Evolutionary conservation across 2,329 filamentous ascomycete species (phyloP).

Genomic region (Elsinoe fawcettii): DNA sequence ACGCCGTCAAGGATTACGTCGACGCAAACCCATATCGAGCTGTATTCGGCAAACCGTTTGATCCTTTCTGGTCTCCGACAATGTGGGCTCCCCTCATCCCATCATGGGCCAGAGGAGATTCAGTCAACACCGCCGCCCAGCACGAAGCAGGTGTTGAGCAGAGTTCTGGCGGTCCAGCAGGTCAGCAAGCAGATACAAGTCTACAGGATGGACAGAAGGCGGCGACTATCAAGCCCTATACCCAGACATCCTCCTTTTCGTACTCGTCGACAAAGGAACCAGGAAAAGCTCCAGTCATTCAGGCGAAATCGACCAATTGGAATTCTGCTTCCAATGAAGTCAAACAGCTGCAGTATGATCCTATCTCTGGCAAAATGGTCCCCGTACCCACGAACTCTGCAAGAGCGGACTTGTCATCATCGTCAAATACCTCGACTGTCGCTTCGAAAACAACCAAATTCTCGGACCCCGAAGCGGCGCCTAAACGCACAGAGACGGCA

Average conservation of each 20-base stretch:
- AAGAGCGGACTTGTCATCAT: background rate
- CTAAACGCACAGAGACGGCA: background rate
- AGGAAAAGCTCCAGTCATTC: conserved; percentile 12
- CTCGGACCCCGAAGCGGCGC: background rate
- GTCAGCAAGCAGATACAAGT: no score
- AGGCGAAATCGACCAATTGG: conserved; percentile 24
- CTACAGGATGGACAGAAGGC: background rate
- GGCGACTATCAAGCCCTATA: background rate
- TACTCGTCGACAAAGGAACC: conserved; percentile 14
- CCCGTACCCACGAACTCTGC: background rate
- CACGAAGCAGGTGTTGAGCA: background rate
- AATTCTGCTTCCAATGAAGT: conserved; percentile 26
- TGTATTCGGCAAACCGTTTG: conserved; percentile 35
- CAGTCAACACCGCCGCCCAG: background rate
- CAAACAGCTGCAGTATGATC: conserved; percentile 31
- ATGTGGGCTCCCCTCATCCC: conserved; percentile 20
- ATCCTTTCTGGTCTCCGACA: conserved; percentile 28
- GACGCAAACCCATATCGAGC: conserved; percentile 37
- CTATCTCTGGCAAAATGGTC: conserved; percentile 33
- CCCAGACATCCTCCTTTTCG: conserved; percentile 14
- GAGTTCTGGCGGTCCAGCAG: background rate
- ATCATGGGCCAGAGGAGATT: conserved; percentile 19
- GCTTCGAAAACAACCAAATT: background rate
- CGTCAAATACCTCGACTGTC: background rate
- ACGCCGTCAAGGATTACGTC: conserved; percentile 28